Evolutionary conservation across 768 basidiomycete species (phyloP), one percentile per base, ranked within the genome.

Genomic region (Hericium coralloides): DNA sequence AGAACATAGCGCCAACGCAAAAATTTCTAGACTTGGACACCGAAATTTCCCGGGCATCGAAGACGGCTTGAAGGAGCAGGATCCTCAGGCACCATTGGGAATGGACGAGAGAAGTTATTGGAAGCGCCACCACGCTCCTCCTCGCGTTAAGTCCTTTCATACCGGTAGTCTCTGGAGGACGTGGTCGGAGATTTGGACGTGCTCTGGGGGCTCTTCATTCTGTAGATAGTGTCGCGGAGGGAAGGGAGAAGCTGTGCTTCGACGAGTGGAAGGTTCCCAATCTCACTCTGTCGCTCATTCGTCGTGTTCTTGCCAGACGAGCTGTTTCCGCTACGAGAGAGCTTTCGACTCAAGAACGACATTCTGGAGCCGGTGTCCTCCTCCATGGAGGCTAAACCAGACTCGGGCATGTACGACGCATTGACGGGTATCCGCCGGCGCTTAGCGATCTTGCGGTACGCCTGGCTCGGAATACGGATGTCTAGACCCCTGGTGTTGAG

Each of bases 161-260:
- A 31, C 10, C 10, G 31, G 31, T 31, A 20, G 26, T 50, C 49
- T n/a, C 36, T 18, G 59, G 48, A 38, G 55, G 18, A 54, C 55
- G 12, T 38, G 58, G 48, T 23, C 23, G 26, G 38, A 50, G 18
- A 4, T 8, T 18, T 45, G 15, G 51, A 48, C 4, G 49, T 25
- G 18, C 49, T 58, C 14, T 62, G 56, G 8, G 67, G 64, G 25
- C 64, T 64, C 2, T 87, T 89, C 87, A 89, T 90, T 49, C 81
- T 79, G 62, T 84, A 79, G 38, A 90, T 77, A 0, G 87, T 90
- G 56, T 89, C 87, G 43, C 80, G 76, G 38, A 90, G 72, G 17
- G 85, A 84, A 9, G 87, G 87, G 38, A 89, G 67, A 4, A 89
- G 73, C 25, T 85, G 79, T 0, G 80, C 72, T 60, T 90, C 87